Percentiles rank a stretch among this genome's conserved stretches.
These are phyloP conservation scores for Selenicereus undatus DNA, from an alignment of 148 eudicot species.

Conservation along the genomic window DNA sequence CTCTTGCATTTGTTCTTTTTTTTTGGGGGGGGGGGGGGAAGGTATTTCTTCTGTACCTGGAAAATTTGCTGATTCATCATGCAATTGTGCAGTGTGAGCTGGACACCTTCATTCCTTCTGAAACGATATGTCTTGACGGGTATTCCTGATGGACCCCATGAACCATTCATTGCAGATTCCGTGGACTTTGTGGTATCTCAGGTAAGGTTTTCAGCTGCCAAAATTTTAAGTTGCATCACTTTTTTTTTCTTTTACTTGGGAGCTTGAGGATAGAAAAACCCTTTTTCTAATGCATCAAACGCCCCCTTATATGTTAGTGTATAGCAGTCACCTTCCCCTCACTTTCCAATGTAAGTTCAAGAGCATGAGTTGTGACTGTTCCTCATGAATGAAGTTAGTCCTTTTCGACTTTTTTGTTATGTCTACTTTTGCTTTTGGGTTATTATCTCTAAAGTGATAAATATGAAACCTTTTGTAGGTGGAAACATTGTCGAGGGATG, in stretches of 20 bases:
- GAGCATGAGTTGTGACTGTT: background rate
- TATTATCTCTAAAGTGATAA: background rate
- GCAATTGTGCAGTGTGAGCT: constrained; percentile 70
- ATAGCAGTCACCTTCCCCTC: background rate
- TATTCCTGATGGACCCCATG: constrained; percentile 91
- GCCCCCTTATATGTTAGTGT: background rate
- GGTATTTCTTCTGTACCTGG: constrained; percentile 5
- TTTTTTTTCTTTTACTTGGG: background rate
- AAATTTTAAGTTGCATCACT: background rate
- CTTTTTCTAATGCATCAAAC: background rate
- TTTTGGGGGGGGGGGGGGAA: background rate
- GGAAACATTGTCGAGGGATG: constrained; percentile 76
- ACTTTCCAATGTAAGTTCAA: background rate
- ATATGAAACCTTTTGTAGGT: constrained; percentile 46
- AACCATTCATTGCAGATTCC: constrained; percentile 97
- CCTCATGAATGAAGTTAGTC: background rate
- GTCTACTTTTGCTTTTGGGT: background rate
- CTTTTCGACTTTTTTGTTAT: background rate
- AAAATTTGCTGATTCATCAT: constrained; percentile 19
- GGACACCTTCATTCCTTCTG: constrained; percentile 93
- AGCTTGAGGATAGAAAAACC: background rate
- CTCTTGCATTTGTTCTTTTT: background rate
- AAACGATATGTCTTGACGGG: constrained; percentile 86
- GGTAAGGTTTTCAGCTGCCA: constrained; percentile 36
- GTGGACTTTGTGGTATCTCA: constrained; percentile 98